Evolutionary conservation across 2,329 filamentous ascomycete genomes (phyloP), one percentile per base, ranked within the genome.

Genomic region (Clarireedia paspali): DNA sequence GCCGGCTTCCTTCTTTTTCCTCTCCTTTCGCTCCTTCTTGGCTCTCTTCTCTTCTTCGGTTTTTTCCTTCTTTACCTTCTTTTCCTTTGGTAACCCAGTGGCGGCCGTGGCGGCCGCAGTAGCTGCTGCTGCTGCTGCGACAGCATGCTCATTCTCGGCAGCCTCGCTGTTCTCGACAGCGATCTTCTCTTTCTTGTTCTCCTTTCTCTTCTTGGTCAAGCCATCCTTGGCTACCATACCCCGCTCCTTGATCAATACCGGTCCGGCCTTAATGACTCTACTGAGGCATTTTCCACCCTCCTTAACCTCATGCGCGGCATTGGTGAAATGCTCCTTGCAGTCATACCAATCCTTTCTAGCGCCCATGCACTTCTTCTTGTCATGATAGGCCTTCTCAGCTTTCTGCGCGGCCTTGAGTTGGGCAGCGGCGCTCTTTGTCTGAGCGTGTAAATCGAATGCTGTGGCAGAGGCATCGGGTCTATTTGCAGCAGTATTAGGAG

Each of bases 201-300:
- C 34, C 34, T 9, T n/a, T n/a, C 47, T 34, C 7, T 54, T 40
- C 24, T 48, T 45, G 15, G 20, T 48, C 39, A 42, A 42, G 15
- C 39, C 39, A n/a, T n/a, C n/a, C 39, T n/a, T n/a, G 17, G n/a
- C 39, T 20, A n/a, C 15, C 17, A 6, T 20, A 9, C 39, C 51
- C 7, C 48, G 26, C 24, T 54, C 51, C 34, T 26, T 48, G 2
- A 30, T 45, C 51, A 54, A 40, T 30, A n/a, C 26, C 6, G 51
- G 51, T 4, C 51, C 45, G 6, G 51, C 51, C 34, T 27, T 40
- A 2, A 54, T 45, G 6, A 54, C 51, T 24, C 44, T 34, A 5
- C 51, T 45, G 3, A 54, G 30, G n/a, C 51, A 54, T 12, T 48
- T 48, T 7, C 51, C 51, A 23, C 51, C 51, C 51, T 54, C 34